phyloP scores from a whole-genome alignment of 331 rosid genomes.

The Quercus lobata region DNA sequence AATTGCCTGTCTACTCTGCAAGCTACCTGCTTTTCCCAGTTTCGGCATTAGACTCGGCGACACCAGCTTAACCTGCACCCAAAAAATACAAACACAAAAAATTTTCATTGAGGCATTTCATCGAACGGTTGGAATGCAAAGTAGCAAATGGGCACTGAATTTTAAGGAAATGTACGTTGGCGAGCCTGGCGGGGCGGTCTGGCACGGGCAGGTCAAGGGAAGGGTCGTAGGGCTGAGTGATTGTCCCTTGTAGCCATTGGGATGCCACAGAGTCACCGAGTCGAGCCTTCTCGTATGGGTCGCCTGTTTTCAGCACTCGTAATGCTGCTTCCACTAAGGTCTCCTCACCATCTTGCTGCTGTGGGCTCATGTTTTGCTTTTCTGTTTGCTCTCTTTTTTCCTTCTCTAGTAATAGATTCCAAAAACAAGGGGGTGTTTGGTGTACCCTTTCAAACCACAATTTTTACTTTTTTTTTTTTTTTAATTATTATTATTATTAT shows the following conservation, averaged over 20 bases:
- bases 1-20: conserved; percentile 80
- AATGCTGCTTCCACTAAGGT: conserved; percentile 69
- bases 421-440: too few species aligned
- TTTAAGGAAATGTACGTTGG: conserved; percentile 27
- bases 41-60: conserved; percentile 81
- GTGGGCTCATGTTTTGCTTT: neutral
- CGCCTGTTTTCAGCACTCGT: conserved; percentile 67
- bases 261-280: conserved; percentile 63
- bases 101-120: conserved; percentile 10
- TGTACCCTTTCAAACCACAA: fast-evolving
- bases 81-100: neutral
- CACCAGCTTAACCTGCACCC: conserved; percentile 61
- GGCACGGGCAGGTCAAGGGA: conserved; percentile 46
- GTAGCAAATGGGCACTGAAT: neutral
- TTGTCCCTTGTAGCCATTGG: conserved; percentile 66
- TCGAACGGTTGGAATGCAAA: conserved; percentile 16
- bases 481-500: too few species aligned
- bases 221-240: conserved; percentile 44
- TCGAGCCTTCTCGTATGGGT: conserved; percentile 80
- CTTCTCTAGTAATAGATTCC: too few species aligned
- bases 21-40: conserved; percentile 88
- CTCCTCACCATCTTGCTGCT: conserved; percentile 14
- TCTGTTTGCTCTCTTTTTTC: neutral
- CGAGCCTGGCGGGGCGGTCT: conserved; percentile 74
- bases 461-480: too few species aligned